Percentiles rank a stretch among this genome's conserved stretches.
These are phyloP conservation scores for Plasmodium adleri DNA, from an alignment of 169 alveolate species.

Conservation along the genomic window DNA sequence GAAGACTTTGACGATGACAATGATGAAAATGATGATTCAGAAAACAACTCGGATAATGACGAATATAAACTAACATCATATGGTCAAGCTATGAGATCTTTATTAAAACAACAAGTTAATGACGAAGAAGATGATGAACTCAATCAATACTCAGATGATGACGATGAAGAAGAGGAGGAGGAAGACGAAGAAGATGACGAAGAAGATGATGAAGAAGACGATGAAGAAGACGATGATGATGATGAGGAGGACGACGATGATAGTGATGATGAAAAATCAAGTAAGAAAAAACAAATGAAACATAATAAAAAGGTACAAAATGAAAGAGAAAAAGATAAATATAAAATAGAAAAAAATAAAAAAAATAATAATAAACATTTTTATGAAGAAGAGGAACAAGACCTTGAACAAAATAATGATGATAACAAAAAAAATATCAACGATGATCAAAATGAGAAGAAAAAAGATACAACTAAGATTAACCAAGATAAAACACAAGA, in stretches of 20 bases:
- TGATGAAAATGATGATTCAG: conserved; percentile 73
- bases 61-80: conserved; percentile 56
- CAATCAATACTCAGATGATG: conserved; percentile 73
- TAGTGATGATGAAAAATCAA: conserved; percentile 24
- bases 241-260: conserved; percentile 69
- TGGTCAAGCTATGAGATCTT: conserved; percentile 67
- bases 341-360: conserved; percentile 60
- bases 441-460: conserved; percentile 40
- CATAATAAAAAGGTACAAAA: conserved; percentile 25
- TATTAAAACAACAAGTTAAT: conserved; percentile 69
- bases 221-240: conserved; percentile 74
- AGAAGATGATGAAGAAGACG: conserved; percentile 47
- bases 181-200: conserved; percentile 29
- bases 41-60: conserved; percentile 55
- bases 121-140: conserved; percentile 77
- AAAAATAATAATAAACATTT: conserved; percentile 36
- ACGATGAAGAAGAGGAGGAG: conserved; percentile 30
- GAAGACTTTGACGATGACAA: conserved; percentile 71
- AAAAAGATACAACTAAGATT: neutral
- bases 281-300: conserved; percentile 48
- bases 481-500: neutral
- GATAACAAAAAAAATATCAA: conserved; percentile 64
- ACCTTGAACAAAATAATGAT: neutral
- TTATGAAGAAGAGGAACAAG: conserved; percentile 12
- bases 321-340: conserved; percentile 50